Percentiles rank a stretch among this genome's conserved stretches.
phyloP scores from a whole-genome alignment of 2,329 filamentous ascomycete species.

The Colletotrichum tanaceti region DNA sequence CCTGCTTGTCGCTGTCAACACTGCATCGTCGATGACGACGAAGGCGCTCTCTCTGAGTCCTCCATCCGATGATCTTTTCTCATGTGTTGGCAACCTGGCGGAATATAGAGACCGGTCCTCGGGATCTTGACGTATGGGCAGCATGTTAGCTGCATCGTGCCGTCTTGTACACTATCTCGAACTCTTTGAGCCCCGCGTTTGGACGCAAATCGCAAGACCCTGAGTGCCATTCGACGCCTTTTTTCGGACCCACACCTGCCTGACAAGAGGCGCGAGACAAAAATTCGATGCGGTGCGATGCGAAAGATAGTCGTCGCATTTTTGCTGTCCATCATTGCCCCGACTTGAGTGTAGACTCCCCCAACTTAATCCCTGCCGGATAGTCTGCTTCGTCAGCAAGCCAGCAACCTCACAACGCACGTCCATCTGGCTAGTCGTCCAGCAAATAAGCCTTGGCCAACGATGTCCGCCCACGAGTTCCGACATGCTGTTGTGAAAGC shows the following conservation, averaged over 20 bases:
- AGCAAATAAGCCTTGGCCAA: conserved; percentile 16
- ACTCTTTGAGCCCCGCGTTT: not conserved
- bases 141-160: conserved; percentile 1
- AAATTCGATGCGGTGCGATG: conserved; percentile 17
- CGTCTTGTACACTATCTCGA: not conserved
- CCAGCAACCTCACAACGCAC: not conserved
- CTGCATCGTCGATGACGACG: conserved; percentile 24
- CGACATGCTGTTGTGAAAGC: not conserved
- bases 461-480: not conserved
- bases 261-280: not conserved
- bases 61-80: not conserved
- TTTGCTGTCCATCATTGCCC: not conserved
- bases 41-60: not conserved
- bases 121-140: conserved; percentile 1
- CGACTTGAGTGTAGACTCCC: too few species aligned
- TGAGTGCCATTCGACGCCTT: not conserved
- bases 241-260: not conserved
- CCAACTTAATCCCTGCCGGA: conserved; percentile 19
- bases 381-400: conserved; percentile 13
- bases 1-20: not conserved
- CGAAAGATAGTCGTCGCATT: conserved; percentile 31
- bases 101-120: not conserved
- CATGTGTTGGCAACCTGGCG: conserved; percentile 14
- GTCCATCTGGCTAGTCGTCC: not conserved
- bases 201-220: conserved; percentile 12